Evolutionary conservation across 495 filamentous ascomycete species (phyloP), one percentile per base, ranked within the genome.

Genomic region (Pseudoneurospora amorphoporcata): DNA sequence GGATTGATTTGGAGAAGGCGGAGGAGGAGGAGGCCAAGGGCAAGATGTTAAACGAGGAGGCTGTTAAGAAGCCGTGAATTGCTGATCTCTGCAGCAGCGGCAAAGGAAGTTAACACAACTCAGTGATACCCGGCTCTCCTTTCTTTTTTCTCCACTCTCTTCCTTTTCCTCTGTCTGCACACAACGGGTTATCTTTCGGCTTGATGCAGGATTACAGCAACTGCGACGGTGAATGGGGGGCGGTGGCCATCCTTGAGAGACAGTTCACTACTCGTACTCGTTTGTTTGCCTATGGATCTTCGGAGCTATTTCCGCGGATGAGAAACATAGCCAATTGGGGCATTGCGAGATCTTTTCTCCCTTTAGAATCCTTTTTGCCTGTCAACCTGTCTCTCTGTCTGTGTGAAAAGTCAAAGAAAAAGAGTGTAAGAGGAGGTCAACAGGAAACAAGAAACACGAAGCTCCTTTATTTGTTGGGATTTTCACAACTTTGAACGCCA

Each of bases 1-100:
- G 86, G 71, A 83, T 88, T 77, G 89, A 88, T 71, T 77, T 82
- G 68, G 65, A 72, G 38, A n/a, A 68, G 32, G 47, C 45, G 29
- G 47, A 37, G 43, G 41, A 37, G 43, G 41, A 69, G 47, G 68
- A 61, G 38, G 68, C 41, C 17, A 72, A 70, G 39, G 71, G 37
- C 4, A 68, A 40, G 71, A 69, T 65, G 37, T 72, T 39, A 23
- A 14, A 10, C 39, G 35, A 70, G 68, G n/a, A 35, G 69, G 32
- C 39, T 41, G 12, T 17, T 35, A 65, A 65, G 29, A 65, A 65
- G 53, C 53, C 53, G 29, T 65, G 53, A 65, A 37, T 16, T 65
- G 53, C 12, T 65, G 53, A 29, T 58, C 47, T 58, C 47, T 29
- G 47, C 53, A 65, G 53, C 12, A 35, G 14, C 23, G 35, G 14